Conservation (phyloP, 352 stramenopile genomes). For the Phytophthora sp. region DNA sequence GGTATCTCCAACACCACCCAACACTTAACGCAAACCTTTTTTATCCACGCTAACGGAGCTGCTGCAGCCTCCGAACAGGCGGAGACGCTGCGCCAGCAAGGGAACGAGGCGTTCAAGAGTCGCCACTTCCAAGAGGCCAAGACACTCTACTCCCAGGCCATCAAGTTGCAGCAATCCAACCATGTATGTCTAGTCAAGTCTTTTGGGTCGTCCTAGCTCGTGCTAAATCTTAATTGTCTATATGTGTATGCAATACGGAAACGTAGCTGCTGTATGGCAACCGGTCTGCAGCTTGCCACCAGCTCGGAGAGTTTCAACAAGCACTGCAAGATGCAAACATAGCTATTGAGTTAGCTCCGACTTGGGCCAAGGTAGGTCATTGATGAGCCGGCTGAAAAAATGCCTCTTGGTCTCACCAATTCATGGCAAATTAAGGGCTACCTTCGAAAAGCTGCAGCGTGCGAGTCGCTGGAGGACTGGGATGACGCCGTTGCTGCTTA, state of each 20-base stretch:
- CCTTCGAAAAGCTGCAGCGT: constrained; percentile 89
- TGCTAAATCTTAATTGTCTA: no score
- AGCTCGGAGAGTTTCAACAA: constrained; percentile 69
- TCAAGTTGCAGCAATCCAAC: constrained; percentile 49
- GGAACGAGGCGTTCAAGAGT: constrained; percentile 73
- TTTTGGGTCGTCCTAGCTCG: no score
- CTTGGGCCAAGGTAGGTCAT: constrained; percentile 95
- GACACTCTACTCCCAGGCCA: constrained; percentile 62
- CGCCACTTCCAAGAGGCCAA: constrained; percentile 55
- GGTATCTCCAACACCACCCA: no score
- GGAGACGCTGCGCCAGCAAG: constrained; percentile 58
- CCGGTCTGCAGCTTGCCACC: constrained; percentile 82
- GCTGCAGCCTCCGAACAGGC: not conserved
- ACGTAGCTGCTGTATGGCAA: constrained; percentile 90
- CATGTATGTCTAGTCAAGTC: no score
- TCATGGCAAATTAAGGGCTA: no score
- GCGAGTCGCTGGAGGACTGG: constrained; percentile 61
- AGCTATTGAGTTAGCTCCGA: constrained; percentile 79
- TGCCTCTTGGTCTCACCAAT: no score
- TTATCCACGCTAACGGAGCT: no score
- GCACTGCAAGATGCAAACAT: constrained; percentile 87
- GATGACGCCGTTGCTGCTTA: constrained; percentile 80
- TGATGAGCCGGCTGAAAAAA: no score
- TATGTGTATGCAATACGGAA: no score
- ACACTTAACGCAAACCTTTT: no score